A percentile compares a stretch with the other conserved stretches of the same genome.
Conservation (phyloP, 495 filamentous ascomycete species). For the Eremomyces bilateralis region DNA sequence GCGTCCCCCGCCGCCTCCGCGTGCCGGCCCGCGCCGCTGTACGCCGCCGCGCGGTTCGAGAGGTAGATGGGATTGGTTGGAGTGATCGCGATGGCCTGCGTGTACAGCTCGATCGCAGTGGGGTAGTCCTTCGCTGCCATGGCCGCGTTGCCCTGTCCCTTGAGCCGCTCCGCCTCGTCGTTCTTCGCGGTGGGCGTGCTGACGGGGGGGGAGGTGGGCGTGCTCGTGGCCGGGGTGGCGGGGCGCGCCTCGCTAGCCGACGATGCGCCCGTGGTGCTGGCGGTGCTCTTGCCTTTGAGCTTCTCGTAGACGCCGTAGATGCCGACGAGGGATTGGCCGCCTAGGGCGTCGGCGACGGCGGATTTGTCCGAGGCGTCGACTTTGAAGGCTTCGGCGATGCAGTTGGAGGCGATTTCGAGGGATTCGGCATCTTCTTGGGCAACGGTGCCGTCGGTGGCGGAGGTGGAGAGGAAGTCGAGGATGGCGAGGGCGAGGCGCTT, state of each 20-base stretch:
- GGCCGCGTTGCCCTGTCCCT: constrained; percentile 78
- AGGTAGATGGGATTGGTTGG: constrained; percentile 90
- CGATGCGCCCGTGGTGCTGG: constrained; percentile 13
- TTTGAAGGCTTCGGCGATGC: constrained; percentile 86
- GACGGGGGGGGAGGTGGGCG: constrained; percentile 8
- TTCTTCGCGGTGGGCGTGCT: constrained; percentile 5
- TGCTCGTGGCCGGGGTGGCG: constrained; percentile 6
- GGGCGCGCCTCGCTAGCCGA: constrained; percentile 2
- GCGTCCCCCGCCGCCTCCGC: constrained; percentile 64
- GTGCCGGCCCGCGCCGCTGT: constrained; percentile 61
- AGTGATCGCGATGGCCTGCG: constrained; percentile 53
- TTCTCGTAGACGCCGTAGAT: constrained; percentile 97
- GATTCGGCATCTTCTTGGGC: constrained; percentile 69
- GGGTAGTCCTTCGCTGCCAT: constrained; percentile 83
- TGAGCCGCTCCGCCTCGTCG: constrained; percentile 62
- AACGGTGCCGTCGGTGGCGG: constrained; percentile 72
- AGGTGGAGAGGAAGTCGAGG: constrained; percentile 77
- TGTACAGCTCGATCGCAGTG: constrained; percentile 64
- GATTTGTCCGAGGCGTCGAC: constrained; percentile 62
- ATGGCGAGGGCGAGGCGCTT: constrained; percentile 94
- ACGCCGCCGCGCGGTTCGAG: constrained; percentile 87
- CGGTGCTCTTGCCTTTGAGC: constrained; percentile 45
- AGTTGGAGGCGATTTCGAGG: constrained; percentile 78
- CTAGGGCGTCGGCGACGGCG: constrained; percentile 55
- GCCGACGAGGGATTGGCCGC: constrained; percentile 59